phyloP scores from a whole-genome alignment of 495 filamentous ascomycete genomes.

The Aspergillus haitiensis region DNA sequence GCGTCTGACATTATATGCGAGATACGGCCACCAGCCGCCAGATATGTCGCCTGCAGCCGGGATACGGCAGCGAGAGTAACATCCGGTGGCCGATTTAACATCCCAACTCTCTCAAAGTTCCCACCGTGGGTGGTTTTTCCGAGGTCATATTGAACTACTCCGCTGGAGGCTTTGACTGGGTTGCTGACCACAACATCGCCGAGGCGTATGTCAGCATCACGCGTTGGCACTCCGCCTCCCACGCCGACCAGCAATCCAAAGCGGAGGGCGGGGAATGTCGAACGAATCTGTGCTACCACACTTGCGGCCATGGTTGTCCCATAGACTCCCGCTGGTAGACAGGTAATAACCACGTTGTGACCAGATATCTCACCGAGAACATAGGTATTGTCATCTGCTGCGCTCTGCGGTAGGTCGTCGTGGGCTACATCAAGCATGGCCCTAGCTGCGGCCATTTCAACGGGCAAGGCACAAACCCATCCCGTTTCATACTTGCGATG shows the following conservation, averaged over 20 bases:
- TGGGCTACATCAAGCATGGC: constrained; percentile 34
- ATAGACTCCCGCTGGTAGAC: constrained; percentile 27
- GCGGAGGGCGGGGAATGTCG: constrained; percentile 26
- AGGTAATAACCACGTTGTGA: constrained; percentile 39
- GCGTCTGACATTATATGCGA: too few species aligned
- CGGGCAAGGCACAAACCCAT: constrained; percentile 37
- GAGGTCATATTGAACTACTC: constrained; percentile 41
- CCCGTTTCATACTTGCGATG: constrained; percentile 30
- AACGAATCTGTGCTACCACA: constrained; percentile 27
- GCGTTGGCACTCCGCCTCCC: constrained; percentile 34
- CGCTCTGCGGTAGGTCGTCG: constrained; percentile 15
- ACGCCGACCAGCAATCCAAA: constrained; percentile 38
- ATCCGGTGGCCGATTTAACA: constrained; percentile 34
- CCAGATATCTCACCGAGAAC: constrained; percentile 30
- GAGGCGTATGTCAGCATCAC: constrained; percentile 31
- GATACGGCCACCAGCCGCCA: too few species aligned
- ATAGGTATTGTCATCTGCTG: constrained; percentile 35
- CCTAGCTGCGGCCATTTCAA: constrained; percentile 34
- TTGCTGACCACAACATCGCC: constrained; percentile 41
- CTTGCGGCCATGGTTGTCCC: constrained; percentile 32
- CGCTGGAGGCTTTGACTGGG: constrained; percentile 21
- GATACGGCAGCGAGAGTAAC: constrained; percentile 23
- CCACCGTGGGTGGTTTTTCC: constrained; percentile 36
- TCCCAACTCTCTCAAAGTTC: constrained; percentile 36
- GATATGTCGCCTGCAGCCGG: not conserved